These are phyloP conservation scores for Dimocarpus longan DNA, from an alignment of 345 rosid species.

Conservation along the genomic window DNA sequence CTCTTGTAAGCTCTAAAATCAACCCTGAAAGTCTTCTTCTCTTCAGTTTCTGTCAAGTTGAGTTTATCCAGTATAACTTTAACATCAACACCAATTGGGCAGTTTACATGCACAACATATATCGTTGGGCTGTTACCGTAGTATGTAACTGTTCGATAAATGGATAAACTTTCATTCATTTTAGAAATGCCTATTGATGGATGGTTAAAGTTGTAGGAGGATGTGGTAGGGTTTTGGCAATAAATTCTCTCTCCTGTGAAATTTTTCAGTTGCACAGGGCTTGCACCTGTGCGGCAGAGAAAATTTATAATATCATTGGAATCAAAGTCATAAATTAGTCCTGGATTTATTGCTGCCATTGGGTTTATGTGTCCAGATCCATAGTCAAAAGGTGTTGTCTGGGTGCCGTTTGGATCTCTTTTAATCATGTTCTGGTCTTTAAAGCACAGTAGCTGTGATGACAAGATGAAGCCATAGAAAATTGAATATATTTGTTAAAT, in stretches of 20 bases:
- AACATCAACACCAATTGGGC: slow-evolving; percentile 41
- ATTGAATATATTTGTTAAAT: not conserved
- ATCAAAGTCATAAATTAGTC: slow-evolving; percentile 45
- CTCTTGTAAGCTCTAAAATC: slow-evolving; percentile 42
- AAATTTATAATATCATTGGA: slow-evolving; percentile 38
- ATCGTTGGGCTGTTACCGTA: slow-evolving; percentile 38
- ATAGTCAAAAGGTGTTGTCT: slow-evolving; percentile 52
- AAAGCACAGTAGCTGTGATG: slow-evolving; percentile 34
- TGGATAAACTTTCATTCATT: slow-evolving; percentile 43
- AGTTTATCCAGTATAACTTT: slow-evolving; percentile 45
- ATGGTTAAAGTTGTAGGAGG: slow-evolving; percentile 47
- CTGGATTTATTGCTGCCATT: slow-evolving; percentile 42
- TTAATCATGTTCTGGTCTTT: slow-evolving; percentile 30
- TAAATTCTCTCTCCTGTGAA: slow-evolving; percentile 40
- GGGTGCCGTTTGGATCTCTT: slow-evolving; percentile 43
- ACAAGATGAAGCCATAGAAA: slow-evolving; percentile 1
- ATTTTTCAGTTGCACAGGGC: slow-evolving; percentile 43
- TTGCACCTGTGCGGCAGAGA: slow-evolving; percentile 54
- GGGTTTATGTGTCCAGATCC: slow-evolving; percentile 64
- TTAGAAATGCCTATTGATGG: slow-evolving; percentile 51
- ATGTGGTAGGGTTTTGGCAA: slow-evolving; percentile 30
- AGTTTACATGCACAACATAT: slow-evolving; percentile 31
- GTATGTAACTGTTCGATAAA: slow-evolving; percentile 46
- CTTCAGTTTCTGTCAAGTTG: slow-evolving; percentile 37
- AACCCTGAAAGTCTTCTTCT: slow-evolving; percentile 40